Conservation (phyloP, 139 green algal genomes). For the Chlorella sorokiniana region DNA sequence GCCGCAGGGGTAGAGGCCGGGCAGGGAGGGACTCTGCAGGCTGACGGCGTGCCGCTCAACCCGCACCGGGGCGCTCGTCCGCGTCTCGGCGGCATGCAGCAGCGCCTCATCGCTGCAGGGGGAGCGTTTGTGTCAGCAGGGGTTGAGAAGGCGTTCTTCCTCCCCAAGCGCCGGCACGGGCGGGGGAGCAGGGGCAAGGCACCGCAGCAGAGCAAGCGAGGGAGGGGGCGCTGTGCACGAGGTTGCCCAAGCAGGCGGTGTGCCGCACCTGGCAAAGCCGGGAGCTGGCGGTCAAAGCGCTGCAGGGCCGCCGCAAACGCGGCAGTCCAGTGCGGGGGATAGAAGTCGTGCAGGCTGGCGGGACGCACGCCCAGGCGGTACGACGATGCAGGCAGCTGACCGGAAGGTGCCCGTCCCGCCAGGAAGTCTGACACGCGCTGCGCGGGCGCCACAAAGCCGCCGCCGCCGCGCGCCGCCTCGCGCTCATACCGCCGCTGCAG, state of each 20-base stretch:
- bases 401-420: constrained; percentile 18
- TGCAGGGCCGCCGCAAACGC: constrained; percentile 62
- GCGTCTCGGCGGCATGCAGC: constrained; percentile 80
- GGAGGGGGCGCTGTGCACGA: too few relatives aligned
- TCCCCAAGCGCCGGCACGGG: too few relatives aligned
- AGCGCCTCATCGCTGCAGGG: constrained; percentile 46
- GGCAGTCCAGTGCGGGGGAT: constrained; percentile 61
- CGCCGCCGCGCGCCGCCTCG: constrained; percentile 67
- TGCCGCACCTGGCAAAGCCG: constrained; percentile 52
- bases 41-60: constrained; percentile 17
- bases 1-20: constrained; percentile 75
- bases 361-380: constrained; percentile 75
- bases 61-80: constrained; percentile 76
- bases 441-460: constrained; percentile 70
- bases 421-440: constrained; percentile 82
- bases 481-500: constrained; percentile 60
- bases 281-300: constrained; percentile 60
- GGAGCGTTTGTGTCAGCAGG: too few relatives aligned
- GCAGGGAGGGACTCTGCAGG: constrained; percentile 51
- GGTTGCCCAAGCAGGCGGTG: not conserved
- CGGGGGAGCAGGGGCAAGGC: too few relatives aligned
- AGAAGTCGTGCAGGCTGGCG: constrained; percentile 70
- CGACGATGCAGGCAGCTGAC: constrained; percentile 63
- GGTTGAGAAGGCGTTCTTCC: too few relatives aligned
- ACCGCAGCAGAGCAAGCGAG: too few relatives aligned